These are phyloP conservation scores for Piloderma croceum DNA, from an alignment of 768 basidiomycete genomes.

Conservation along the genomic window DNA sequence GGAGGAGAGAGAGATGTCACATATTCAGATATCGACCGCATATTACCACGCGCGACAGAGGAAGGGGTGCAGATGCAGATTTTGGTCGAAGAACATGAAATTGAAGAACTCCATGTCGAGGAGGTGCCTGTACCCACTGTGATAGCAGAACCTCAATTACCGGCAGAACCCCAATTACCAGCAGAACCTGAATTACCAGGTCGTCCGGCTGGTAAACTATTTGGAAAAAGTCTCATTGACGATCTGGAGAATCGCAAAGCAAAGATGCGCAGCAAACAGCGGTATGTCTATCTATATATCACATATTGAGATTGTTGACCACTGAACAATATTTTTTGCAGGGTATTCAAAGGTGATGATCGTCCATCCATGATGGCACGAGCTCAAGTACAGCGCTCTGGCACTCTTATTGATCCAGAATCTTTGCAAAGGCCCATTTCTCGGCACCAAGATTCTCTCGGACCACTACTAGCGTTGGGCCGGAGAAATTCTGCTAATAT, in stretches of 20 bases:
- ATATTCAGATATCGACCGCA: slow-evolving; percentile 53
- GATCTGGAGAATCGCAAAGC: slow-evolving; percentile 80
- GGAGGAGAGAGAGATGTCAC: slow-evolving; percentile 62
- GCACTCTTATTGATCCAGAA: slow-evolving; percentile 71
- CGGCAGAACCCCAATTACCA: no score
- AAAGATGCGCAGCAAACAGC: slow-evolving; percentile 74
- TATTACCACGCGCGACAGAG: slow-evolving; percentile 63
- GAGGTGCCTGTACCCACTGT: slow-evolving; percentile 23
- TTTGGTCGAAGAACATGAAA: slow-evolving; percentile 28
- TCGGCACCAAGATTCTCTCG: slow-evolving; percentile 41
- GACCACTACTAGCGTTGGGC: slow-evolving; percentile 8
- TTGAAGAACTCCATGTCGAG: slow-evolving; percentile 23
- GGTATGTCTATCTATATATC: slow-evolving; percentile 43
- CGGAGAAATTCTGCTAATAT: slow-evolving; percentile 39
- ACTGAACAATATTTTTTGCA: slow-evolving; percentile 22
- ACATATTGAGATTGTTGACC: background rate
- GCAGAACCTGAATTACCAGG: slow-evolving; percentile 26
- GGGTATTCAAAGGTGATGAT: slow-evolving; percentile 84
- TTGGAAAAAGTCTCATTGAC: slow-evolving; percentile 86
- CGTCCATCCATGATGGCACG: slow-evolving; percentile 93
- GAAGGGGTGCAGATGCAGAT: slow-evolving; percentile 69
- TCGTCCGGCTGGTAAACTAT: slow-evolving; percentile 58
- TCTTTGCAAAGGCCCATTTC: slow-evolving; percentile 47
- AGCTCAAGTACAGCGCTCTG: slow-evolving; percentile 43
- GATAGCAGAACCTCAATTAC: slow-evolving; percentile 17